A percentile compares a stretch with the other conserved stretches of the same genome.
Conservation (phyloP, 257 asterid species). For the Galeopsis tetrahit region DNA sequence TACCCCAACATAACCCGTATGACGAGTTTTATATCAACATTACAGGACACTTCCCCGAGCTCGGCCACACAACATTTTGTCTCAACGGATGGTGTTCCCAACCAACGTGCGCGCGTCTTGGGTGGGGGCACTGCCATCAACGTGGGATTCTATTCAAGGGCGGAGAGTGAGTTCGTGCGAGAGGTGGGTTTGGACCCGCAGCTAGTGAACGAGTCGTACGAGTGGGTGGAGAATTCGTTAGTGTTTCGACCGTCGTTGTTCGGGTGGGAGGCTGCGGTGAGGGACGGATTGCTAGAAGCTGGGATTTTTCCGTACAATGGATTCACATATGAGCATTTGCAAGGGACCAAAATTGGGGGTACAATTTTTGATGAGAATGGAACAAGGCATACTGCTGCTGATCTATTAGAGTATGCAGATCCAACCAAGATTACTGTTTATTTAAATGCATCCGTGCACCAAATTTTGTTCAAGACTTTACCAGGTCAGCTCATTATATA, state of each 20-base stretch:
- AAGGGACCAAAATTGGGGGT: conserved; percentile 63
- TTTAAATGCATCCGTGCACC: conserved; percentile 59
- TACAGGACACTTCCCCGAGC: no score
- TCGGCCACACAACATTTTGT: no score
- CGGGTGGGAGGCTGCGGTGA: conserved; percentile 57
- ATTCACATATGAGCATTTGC: conserved; percentile 58
- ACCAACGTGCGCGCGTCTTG: no score
- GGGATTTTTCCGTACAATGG: conserved; percentile 63
- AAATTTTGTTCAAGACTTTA: conserved; percentile 44
- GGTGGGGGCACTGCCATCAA: no score
- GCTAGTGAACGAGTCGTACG: conserved; percentile 48
- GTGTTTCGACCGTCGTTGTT: conserved; percentile 57
- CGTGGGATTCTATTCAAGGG: no score
- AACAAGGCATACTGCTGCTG: conserved; percentile 75
- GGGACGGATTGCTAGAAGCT: conserved; percentile 45
- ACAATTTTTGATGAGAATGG: conserved; percentile 67
- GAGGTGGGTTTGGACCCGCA: no score
- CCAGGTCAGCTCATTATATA: conserved; percentile 33
- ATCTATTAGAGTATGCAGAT: conserved; percentile 70
- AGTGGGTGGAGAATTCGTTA: conserved; percentile 77
- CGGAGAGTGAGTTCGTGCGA: no score
- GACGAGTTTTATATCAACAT: no score
- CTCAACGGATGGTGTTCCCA: conserved; percentile 45
- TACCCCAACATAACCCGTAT: no score
- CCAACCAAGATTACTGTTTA: conserved; percentile 44